These are phyloP conservation scores for Hypoxylon intermedium DNA, from an alignment of 495 filamentous ascomycete species.

Conservation along the genomic window DNA sequence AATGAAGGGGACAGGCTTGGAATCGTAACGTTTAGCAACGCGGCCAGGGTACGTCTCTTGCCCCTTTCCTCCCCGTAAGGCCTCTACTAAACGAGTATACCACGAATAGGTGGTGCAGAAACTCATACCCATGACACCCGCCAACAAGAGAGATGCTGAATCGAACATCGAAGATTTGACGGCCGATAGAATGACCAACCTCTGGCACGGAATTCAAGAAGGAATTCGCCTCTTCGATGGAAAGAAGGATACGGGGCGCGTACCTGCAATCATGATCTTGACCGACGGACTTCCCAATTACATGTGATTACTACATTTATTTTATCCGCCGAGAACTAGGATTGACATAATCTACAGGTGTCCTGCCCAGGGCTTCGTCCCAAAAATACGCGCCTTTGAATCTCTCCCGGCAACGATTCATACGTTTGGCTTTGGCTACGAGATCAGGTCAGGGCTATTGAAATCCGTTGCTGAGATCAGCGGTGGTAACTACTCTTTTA, in stretches of 20 bases:
- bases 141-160: constrained; percentile 41
- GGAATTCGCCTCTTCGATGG: constrained; percentile 46
- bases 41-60: constrained; percentile 32
- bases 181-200: constrained; percentile 42
- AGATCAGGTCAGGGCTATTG: constrained; percentile 49
- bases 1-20: constrained; percentile 51
- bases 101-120: constrained; percentile 44
- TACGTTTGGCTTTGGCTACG: constrained; percentile 58
- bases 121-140: constrained; percentile 45
- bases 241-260: constrained; percentile 25
- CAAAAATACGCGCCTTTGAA: constrained; percentile 45
- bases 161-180: constrained; percentile 45
- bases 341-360: constrained; percentile 16
- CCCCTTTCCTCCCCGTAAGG: neutral
- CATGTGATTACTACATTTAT: constrained; percentile 30
- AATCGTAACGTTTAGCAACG: constrained; percentile 51
- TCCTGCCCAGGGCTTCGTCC: constrained; percentile 46
- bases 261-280: constrained; percentile 54
- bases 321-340: neutral
- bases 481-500: constrained; percentile 55
- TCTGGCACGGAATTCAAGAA: constrained; percentile 52
- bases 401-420: constrained; percentile 49
- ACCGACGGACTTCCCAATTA: constrained; percentile 57
- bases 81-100: constrained; percentile 2
- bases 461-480: constrained; percentile 54